A percentile compares a stretch with the other conserved stretches of the same genome.
phyloP scores from a whole-genome alignment of 2,329 filamentous ascomycete species.

The Atkinsonella texensis region DNA sequence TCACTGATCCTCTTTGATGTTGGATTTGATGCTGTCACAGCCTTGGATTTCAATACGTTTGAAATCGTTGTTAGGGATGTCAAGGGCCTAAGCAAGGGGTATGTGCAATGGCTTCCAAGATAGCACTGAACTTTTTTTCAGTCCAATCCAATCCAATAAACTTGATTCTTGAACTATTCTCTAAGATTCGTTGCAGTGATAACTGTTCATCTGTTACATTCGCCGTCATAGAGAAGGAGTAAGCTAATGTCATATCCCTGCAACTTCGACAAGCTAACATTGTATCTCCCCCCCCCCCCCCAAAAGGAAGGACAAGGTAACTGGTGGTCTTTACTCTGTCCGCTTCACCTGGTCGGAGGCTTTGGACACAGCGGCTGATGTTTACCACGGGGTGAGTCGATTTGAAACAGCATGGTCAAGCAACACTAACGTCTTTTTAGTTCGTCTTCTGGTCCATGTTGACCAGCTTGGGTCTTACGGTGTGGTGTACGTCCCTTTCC shows the following conservation, averaged over 20 bases:
- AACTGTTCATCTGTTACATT: constrained; percentile 33
- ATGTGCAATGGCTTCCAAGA: constrained; percentile 90
- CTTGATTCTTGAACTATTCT: constrained; percentile 18
- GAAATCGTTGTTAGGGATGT: constrained; percentile 82
- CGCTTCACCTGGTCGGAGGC: constrained; percentile 63
- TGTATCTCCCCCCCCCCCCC: neutral
- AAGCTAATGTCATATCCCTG: constrained; percentile 26
- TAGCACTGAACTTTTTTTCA: constrained; percentile 40
- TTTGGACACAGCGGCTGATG: constrained; percentile 72
- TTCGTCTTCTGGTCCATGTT: constrained; percentile 94
- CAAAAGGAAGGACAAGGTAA: constrained; percentile 68
- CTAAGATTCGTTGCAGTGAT: constrained; percentile 35
- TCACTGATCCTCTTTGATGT: constrained; percentile 88
- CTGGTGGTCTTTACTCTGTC: constrained; percentile 56
- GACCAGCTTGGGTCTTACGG: constrained; percentile 74
- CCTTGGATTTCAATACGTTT: constrained; percentile 79
- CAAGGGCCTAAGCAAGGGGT: constrained; percentile 90
- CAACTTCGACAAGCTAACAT: neutral
- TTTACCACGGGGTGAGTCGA: constrained; percentile 73
- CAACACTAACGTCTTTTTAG: constrained; percentile 28
- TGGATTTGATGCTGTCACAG: constrained; percentile 89
- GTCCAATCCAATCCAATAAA: constrained; percentile 21
- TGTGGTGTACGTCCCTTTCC: constrained; percentile 67
- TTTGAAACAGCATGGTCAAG: neutral
- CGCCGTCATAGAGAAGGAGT: constrained; percentile 59